phyloP scores from a whole-genome alignment of 1,139 yeast species.

The Hansenula sp. region DNA sequence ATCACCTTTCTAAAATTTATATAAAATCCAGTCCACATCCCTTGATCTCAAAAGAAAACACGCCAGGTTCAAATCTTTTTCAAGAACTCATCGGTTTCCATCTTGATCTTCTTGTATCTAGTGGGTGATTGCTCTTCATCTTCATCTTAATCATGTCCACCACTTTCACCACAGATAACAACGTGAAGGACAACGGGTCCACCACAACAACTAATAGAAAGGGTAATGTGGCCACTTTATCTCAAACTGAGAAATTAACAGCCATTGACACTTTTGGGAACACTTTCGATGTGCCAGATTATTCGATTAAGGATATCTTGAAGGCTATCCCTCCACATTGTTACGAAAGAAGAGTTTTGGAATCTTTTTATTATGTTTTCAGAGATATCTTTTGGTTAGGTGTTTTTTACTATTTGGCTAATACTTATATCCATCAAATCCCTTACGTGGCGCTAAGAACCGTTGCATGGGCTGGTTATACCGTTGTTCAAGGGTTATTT shows the following conservation, averaged over 20 bases:
- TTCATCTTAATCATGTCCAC: constrained; percentile 12
- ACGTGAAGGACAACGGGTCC: not conserved
- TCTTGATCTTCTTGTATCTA: no score
- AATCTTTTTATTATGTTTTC: constrained; percentile 58
- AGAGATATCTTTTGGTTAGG: constrained; percentile 58
- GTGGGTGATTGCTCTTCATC: no score
- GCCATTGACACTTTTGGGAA: constrained; percentile 61
- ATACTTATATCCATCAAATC: constrained; percentile 49
- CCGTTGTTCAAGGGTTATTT: constrained; percentile 56
- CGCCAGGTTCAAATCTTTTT: no score
- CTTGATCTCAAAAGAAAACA: no score
- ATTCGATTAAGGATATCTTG: constrained; percentile 67
- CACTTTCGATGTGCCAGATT: constrained; percentile 69
- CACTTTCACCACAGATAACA: constrained; percentile 8
- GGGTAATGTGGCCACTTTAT: constrained; percentile 23
- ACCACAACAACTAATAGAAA: constrained; percentile 9
- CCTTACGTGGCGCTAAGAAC: constrained; percentile 43
- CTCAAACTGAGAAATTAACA: constrained; percentile 23
- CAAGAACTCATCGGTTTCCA: no score
- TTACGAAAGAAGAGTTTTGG: constrained; percentile 58
- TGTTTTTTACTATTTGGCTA: constrained; percentile 49
- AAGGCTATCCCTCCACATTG: constrained; percentile 74
- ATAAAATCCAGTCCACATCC: no score
- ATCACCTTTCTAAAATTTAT: no score
- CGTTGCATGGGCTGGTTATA: constrained; percentile 56